phyloP scores from a whole-genome alignment of 352 stramenopile species.

The Thraustochytrium striatum region DNA sequence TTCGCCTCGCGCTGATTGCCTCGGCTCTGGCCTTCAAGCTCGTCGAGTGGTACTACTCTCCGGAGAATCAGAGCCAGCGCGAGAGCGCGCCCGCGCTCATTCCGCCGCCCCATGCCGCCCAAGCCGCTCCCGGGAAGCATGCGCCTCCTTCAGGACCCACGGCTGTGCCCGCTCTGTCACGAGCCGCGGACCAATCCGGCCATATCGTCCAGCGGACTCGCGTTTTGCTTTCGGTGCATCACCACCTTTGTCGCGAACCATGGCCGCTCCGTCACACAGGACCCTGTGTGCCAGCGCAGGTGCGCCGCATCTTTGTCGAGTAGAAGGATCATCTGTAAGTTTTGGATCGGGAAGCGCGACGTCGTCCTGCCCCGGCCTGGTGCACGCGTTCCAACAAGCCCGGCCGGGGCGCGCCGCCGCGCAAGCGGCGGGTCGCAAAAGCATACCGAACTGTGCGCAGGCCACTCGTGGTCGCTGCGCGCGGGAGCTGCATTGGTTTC shows the following conservation, averaged over 20 bases:
- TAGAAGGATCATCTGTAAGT: background rate
- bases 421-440: background rate
- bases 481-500: constrained; percentile 4
- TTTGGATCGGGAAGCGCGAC: background rate
- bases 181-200: constrained; percentile 39
- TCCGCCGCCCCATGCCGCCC: constrained; percentile 37
- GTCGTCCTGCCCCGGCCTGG: too few species aligned
- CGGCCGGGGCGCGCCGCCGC: too few species aligned
- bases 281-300: constrained; percentile 11
- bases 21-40: constrained; percentile 43
- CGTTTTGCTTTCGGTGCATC: constrained; percentile 45
- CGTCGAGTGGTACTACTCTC: constrained; percentile 47
- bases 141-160: constrained; percentile 5
- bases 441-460: background rate
- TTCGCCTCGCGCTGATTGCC: constrained; percentile 16
- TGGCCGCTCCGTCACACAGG: constrained; percentile 1
- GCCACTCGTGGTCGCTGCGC: background rate
- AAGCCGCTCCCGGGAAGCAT: background rate
- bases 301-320: constrained; percentile 36
- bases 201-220: constrained; percentile 29
- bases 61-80: constrained; percentile 45
- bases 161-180: constrained; percentile 41
- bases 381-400: too few species aligned
- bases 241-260: background rate
- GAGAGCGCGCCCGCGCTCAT: background rate